Base-by-base conservation (phyloP, 495 filamentous ascomycete genomes). In the Letharia columbiana region DNA sequence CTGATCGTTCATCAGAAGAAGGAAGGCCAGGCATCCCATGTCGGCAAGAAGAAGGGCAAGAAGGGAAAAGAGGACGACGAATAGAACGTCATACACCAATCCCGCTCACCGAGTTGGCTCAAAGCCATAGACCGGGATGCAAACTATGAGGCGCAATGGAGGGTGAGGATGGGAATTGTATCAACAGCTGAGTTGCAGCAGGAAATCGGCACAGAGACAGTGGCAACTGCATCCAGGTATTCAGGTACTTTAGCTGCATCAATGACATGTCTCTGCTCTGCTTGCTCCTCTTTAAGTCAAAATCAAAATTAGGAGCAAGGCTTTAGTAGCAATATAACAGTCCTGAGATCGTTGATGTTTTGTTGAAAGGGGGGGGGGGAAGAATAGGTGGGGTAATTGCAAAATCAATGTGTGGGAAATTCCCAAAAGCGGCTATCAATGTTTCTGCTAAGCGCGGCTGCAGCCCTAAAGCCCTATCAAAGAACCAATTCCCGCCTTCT, bases 1-100 rank as follows among this genome's bases (percentile, higher is more conserved):
- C 81, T 96, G 69, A 81, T 91, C 67, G 91, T 96, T 63, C 91
- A 95, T 77, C 87, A 91, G 75, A 89, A 87, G 73, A 88, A 88
- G 72, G 82, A 87, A 72, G 84, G 83, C 41, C 79, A 79, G 17
- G 76, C 80, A 12, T 73, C 72, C 61, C 71, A 80, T 45, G 71
- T 80, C 62, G 89, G 88, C 80, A 88, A 88, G 81, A 89, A 89
- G 80, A 85, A 85, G 78, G 64, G 64, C 58, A 66, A 66, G 64
- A 66, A 66, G 47, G 64, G 64, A 49, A 66, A 66, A 45, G 64
- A 66, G 10, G 64, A 54, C 0, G 64, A 66, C 39, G 64, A 61
- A 42, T 66, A 61, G 41, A 57, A 17, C 54, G 28, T 58, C 63
- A 1, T 37, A 23, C 40, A 13, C 8, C 42, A 17, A 37, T 57